Conservation (phyloP, 2,329 filamentous ascomycete genomes). For the Penicillium sp. region DNA sequence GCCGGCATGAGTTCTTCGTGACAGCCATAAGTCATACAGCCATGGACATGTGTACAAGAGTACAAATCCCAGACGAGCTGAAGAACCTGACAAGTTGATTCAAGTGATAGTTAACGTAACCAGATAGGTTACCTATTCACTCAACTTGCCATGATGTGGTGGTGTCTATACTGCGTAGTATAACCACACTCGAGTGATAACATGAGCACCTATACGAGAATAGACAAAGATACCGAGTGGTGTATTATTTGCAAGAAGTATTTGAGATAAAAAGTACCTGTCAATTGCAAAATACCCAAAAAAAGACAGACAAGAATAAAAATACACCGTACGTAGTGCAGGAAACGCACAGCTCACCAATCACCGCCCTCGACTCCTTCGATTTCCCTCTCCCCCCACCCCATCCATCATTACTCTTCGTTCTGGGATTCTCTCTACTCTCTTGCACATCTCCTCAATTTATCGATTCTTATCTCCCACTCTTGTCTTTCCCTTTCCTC, state of each 20-base stretch:
- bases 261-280: no score
- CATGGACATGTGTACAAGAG: background rate
- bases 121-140: no score
- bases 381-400: constrained; percentile 11
- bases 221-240: no score
- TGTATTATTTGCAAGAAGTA: no score
- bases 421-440: constrained; percentile 10
- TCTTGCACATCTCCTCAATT: constrained; percentile 4
- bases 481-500: constrained; percentile 3
- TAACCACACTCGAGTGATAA: background rate
- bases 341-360: constrained; percentile 22
- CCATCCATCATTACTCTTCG: constrained; percentile 8
- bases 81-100: no score
- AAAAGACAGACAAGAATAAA: background rate
- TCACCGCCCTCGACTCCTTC: constrained; percentile 21
- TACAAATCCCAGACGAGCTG: no score
- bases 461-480: constrained; percentile 1
- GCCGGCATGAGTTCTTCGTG: background rate
- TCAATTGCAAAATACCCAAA: background rate
- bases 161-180: background rate
- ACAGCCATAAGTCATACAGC: background rate
- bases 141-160: background rate
- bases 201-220: background rate
- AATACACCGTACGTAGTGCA: constrained; percentile 1
- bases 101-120: no score